Evolutionary conservation across 306 rosid species (phyloP).

Genomic region (Luffa aegyptiaca): DNA sequence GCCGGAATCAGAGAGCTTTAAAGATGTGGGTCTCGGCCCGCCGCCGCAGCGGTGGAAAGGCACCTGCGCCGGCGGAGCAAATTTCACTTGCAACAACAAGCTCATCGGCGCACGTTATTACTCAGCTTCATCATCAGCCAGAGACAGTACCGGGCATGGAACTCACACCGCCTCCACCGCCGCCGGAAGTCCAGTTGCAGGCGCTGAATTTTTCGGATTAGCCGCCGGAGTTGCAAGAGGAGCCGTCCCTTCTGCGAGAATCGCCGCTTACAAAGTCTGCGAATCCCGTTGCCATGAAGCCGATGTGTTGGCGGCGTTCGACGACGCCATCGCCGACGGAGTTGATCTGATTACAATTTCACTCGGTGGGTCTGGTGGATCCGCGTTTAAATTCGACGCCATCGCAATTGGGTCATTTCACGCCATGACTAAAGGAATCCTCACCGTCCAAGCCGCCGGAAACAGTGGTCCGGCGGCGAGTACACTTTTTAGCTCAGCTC

Average conservation of each 20-base stretch:
- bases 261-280: conserved; percentile 19
- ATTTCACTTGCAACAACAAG: conserved; percentile 27
- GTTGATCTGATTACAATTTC: conserved; percentile 31
- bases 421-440: conserved; percentile 29
- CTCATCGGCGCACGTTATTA: conserved; percentile 20
- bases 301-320: conserved; percentile 31
- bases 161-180: conserved; percentile 23
- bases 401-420: conserved; percentile 37
- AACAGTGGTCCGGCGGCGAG: conserved; percentile 15
- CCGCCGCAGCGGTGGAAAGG: conserved; percentile 26
- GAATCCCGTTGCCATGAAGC: not conserved
- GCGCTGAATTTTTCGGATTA: conserved; percentile 11
- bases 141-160: conserved; percentile 20
- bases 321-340: conserved; percentile 46
- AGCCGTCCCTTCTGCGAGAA: conserved; percentile 26
- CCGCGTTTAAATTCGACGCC: not conserved
- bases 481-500: conserved; percentile 16
- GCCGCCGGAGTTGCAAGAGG: conserved; percentile 27
- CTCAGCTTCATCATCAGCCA: not conserved
- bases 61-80: conserved; percentile 14
- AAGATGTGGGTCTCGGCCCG: conserved; percentile 9
- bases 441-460: conserved; percentile 28
- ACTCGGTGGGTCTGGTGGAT: not conserved
- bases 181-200: conserved; percentile 16
- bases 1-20: conserved; percentile 23